phyloP scores from a whole-genome alignment of 2,329 filamentous ascomycete species.

The Achaetomium macrosporum region DNA sequence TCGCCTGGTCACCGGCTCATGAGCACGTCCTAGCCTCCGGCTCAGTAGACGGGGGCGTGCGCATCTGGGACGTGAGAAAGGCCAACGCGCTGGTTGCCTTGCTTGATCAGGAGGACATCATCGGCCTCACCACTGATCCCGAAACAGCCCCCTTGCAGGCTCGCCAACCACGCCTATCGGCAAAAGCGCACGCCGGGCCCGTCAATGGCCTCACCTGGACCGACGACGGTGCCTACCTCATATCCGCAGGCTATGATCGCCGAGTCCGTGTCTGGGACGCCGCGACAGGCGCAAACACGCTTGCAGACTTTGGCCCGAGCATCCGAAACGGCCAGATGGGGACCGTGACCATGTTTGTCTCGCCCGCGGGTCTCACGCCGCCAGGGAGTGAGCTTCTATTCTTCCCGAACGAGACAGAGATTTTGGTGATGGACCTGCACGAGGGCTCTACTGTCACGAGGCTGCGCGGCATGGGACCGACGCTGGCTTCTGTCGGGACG shows the following conservation, averaged over 20 bases:
- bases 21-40: constrained; percentile 79
- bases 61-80: constrained; percentile 82
- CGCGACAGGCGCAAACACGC: constrained; percentile 72
- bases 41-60: constrained; percentile 75
- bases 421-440: constrained; percentile 73
- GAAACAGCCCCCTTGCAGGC: background rate
- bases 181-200: constrained; percentile 68
- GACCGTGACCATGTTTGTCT: constrained; percentile 55
- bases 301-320: constrained; percentile 79
- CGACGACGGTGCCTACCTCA: constrained; percentile 66
- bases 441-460: constrained; percentile 68
- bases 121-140: constrained; percentile 48
- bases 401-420: constrained; percentile 76
- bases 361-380: constrained; percentile 53
- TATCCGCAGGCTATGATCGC: constrained; percentile 78
- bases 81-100: constrained; percentile 70
- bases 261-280: constrained; percentile 85
- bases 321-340: constrained; percentile 67
- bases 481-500: constrained; percentile 39
- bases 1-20: constrained; percentile 75
- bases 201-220: constrained; percentile 86
- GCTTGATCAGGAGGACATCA: constrained; percentile 77
- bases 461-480: constrained; percentile 58
- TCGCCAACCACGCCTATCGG: constrained; percentile 36
- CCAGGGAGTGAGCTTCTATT: constrained; percentile 62